Evolutionary conservation across 768 basidiomycete genomes (phyloP).

Genomic region (Tulasnella sp.): DNA sequence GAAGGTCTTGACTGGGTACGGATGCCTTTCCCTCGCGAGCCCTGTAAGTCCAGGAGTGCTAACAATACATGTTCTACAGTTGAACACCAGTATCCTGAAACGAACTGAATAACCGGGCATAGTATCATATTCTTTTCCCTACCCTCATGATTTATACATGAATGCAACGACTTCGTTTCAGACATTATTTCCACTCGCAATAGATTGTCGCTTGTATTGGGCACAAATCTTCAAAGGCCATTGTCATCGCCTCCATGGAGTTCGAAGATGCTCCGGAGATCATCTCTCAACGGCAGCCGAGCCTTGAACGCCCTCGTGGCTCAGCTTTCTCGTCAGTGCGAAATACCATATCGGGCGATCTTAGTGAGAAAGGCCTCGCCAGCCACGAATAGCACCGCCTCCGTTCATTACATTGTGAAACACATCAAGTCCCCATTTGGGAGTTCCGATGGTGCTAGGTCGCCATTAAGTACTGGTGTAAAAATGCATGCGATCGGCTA

Average conservation of each 20-base stretch:
- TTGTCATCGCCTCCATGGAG: not conserved
- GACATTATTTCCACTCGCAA: not conserved
- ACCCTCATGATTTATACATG: not conserved
- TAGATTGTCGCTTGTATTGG: not conserved
- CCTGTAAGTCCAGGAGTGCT: not conserved
- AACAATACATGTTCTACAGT: conserved; percentile 23
- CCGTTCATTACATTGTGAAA: not conserved
- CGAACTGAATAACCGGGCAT: conserved; percentile 33
- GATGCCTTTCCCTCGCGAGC: not conserved
- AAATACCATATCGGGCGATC: conserved; percentile 5
- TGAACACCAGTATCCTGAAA: conserved; percentile 86
- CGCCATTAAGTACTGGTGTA: not conserved
- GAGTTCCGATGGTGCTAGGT: too few relatives aligned
- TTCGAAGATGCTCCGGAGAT: conserved; percentile 2
- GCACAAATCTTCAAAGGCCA: not conserved
- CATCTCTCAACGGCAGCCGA: not conserved
- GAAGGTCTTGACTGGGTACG: conserved; percentile 91
- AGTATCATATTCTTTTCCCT: not conserved
- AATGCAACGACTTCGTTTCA: not conserved
- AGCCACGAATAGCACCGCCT: not conserved
- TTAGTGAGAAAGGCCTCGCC: not conserved
- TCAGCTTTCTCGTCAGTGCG: not conserved
- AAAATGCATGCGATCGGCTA: not conserved
- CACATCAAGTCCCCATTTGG: not conserved
- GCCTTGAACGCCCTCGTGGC: not conserved